Percentiles rank a stretch among this genome's conserved stretches.
These are phyloP conservation scores for Aristolochia californica DNA, from an alignment of 164 flowering plant genomes.

Conservation along the genomic window DNA sequence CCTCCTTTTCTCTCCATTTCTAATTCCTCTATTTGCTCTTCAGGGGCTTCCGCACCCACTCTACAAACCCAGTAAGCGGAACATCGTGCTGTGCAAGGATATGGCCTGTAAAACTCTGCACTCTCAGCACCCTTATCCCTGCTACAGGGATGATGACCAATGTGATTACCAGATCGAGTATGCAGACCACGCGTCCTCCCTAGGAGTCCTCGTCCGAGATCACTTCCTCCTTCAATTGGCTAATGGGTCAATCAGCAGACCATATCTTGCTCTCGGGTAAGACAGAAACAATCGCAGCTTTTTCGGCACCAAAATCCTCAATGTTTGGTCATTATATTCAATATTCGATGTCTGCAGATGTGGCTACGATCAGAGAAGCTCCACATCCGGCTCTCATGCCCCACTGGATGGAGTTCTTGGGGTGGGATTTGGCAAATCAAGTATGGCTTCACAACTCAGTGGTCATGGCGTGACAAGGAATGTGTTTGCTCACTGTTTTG, in stretches of 20 bases:
- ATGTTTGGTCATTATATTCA: not conserved
- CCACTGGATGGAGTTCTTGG: constrained; percentile 85
- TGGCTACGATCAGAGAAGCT: constrained; percentile 69
- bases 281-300: too few relatives aligned
- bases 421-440: constrained; percentile 63
- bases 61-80: constrained; percentile 48
- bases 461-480: constrained; percentile 47
- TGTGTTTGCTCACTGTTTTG: constrained; percentile 83
- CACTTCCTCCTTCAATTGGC: constrained; percentile 38
- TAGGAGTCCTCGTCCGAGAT: constrained; percentile 75
- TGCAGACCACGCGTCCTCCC: constrained; percentile 83
- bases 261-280: constrained; percentile 64
- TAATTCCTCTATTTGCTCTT: not conserved
- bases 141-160: constrained; percentile 44
- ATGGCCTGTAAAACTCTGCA: constrained; percentile 56
- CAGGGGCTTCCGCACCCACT: constrained; percentile 73
- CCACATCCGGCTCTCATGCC: constrained; percentile 35
- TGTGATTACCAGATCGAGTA: constrained; percentile 87
- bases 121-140: constrained; percentile 24
- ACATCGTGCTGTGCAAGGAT: constrained; percentile 52
- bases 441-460: constrained; percentile 62
- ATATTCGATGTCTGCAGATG: constrained; percentile 63
- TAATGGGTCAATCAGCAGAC: constrained; percentile 30
- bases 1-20: not conserved
- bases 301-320: not conserved